A percentile compares a stretch with the other conserved stretches of the same genome.
These are phyloP conservation scores for Phaeosphaeria sp. DNA, from an alignment of 2,329 filamentous ascomycete species.

Conservation along the genomic window DNA sequence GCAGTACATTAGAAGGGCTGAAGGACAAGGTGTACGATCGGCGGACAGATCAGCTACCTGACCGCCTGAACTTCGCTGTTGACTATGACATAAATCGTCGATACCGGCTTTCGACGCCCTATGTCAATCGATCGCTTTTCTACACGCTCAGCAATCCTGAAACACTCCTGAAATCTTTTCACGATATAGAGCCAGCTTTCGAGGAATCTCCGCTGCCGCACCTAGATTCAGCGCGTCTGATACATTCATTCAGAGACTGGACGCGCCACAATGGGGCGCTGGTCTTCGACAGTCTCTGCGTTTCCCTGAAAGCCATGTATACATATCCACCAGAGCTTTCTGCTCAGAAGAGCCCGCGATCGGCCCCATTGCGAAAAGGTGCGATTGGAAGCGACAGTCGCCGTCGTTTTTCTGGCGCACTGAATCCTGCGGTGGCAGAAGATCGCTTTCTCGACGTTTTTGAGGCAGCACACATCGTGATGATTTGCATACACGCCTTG, in stretches of 20 bases:
- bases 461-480: slow-evolving; percentile 51
- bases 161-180: slow-evolving; percentile 44
- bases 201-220: slow-evolving; percentile 42
- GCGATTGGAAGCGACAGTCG: slow-evolving; percentile 1
- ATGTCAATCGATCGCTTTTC: slow-evolving; percentile 44
- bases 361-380: slow-evolving; percentile 25
- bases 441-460: slow-evolving; percentile 37
- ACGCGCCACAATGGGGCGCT: slow-evolving; percentile 40
- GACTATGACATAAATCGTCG: slow-evolving; percentile 24
- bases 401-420: neutral
- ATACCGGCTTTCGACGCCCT: slow-evolving; percentile 22
- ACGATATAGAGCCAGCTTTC: slow-evolving; percentile 30
- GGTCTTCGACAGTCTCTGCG: slow-evolving; percentile 47
- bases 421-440: neutral
- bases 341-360: slow-evolving; percentile 30
- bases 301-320: slow-evolving; percentile 41
- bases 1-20: slow-evolving; percentile 36
- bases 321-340: slow-evolving; percentile 43
- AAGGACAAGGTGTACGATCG: slow-evolving; percentile 31
- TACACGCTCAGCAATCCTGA: slow-evolving; percentile 41
- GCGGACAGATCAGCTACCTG: slow-evolving; percentile 11
- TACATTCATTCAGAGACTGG: slow-evolving; percentile 44
- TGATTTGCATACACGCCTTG: slow-evolving; percentile 51
- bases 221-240: slow-evolving; percentile 39
- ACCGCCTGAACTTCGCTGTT: slow-evolving; percentile 22